These are phyloP conservation scores for Skeletonema menzelii DNA, from an alignment of 108 stramenopile genomes.

Conservation along the genomic window DNA sequence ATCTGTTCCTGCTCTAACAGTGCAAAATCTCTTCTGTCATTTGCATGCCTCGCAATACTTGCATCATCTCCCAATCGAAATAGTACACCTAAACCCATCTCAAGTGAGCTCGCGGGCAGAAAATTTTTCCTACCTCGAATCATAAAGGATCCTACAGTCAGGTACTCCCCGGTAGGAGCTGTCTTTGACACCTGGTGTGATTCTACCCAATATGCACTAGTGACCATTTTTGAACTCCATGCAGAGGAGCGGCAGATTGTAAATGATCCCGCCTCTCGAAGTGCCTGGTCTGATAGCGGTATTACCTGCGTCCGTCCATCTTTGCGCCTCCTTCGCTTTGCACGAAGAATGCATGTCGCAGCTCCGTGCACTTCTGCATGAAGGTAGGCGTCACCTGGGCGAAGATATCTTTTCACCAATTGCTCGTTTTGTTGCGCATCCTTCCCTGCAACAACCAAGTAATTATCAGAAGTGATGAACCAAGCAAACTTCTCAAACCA, in stretches of 20 bases:
- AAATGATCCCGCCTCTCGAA: conserved; percentile 89
- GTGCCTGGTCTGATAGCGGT: conserved; percentile 76
- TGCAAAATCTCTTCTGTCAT: conserved; percentile 86
- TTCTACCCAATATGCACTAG: conserved; percentile 93
- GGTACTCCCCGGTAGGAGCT: conserved; percentile 95
- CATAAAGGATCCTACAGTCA: conserved; percentile 96
- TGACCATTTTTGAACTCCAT: conserved; percentile 90
- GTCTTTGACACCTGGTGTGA: conserved; percentile 95
- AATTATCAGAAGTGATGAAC: conserved; percentile 96
- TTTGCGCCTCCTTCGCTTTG: conserved; percentile 64
- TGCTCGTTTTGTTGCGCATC: conserved; percentile 97
- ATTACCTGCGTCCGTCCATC: conserved; percentile 67
- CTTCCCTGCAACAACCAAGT: conserved; percentile 89
- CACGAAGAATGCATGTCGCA: conserved; percentile 89
- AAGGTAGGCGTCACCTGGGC: conserved; percentile 95
- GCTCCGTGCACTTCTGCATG: conserved; percentile 98
- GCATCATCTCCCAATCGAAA: conserved; percentile 93
- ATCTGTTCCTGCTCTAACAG: conserved; percentile 62
- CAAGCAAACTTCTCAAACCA: conserved; percentile 99
- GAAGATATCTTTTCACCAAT: conserved; percentile 91
- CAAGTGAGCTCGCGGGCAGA: conserved; percentile 86
- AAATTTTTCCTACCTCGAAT: conserved; percentile 96
- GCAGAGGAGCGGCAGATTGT: conserved; percentile 91
- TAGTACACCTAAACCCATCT: conserved; percentile 93
- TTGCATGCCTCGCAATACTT: conserved; percentile 82